Evolutionary conservation across 2,329 filamentous ascomycete species (phyloP).

Genomic region (Hymenoscyphus fructigenus): DNA sequence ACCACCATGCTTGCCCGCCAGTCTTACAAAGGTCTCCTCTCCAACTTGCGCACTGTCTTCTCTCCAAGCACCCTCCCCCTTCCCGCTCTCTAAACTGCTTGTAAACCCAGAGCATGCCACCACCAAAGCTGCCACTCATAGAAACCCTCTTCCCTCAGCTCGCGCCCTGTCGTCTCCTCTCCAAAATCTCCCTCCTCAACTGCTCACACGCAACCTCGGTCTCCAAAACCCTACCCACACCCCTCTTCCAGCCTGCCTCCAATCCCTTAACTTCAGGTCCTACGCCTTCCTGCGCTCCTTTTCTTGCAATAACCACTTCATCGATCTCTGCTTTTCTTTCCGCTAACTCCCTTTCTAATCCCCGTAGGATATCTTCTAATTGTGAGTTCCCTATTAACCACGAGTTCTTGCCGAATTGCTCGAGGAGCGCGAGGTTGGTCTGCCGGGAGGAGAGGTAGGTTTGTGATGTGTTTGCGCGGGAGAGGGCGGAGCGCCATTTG

Average conservation of each 20-base stretch:
- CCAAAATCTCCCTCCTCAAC: constrained; percentile 65
- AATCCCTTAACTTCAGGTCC: constrained; percentile 70
- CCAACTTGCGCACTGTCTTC: too few relatives aligned
- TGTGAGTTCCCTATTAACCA: constrained; percentile 87
- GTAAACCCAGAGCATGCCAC: not conserved
- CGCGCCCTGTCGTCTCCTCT: constrained; percentile 52
- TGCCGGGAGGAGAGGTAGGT: constrained; percentile 51
- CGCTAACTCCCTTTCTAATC: constrained; percentile 73
- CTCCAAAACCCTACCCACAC: constrained; percentile 78
- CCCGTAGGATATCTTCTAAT: constrained; percentile 68
- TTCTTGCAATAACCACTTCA: constrained; percentile 67
- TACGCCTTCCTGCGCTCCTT: constrained; percentile 67
- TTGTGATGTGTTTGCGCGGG: constrained; percentile 55
- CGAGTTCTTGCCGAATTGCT: constrained; percentile 70
- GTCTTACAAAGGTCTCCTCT: too few relatives aligned
- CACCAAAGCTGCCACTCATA: too few relatives aligned
- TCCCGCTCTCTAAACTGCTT: too few relatives aligned
- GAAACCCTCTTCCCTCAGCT: not conserved
- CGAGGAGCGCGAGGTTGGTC: constrained; percentile 30
- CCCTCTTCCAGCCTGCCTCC: constrained; percentile 76
- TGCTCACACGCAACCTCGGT: constrained; percentile 81
- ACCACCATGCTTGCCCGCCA: too few relatives aligned
- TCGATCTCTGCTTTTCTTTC: constrained; percentile 69
- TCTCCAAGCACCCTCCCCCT: too few relatives aligned
- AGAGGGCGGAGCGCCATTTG: constrained; percentile 28